Evolutionary conservation across 345 rosid species (phyloP), one percentile per base, ranked within the genome.

Genomic region (Capsella bursapastoris): DNA sequence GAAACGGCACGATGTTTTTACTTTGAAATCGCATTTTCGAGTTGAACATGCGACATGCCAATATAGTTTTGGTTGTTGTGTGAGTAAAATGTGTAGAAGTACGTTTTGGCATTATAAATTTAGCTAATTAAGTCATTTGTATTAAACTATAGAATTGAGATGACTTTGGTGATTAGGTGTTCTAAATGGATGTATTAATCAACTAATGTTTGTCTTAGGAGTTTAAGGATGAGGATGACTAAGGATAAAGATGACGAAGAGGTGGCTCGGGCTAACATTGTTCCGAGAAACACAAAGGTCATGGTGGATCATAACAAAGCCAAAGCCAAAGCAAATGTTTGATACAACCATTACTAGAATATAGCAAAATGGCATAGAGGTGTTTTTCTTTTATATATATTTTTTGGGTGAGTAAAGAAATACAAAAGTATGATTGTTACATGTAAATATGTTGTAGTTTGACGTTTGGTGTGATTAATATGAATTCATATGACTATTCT

Each of bases 131-230:
- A 22, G 3, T 41, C 13, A 61, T 18, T 61, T 47, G 13, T 6
- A 7, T 34, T 4, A 12, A 55, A 55, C 11, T 28, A 28, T 13
- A 13, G 8, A 34, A 6, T 6, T 34, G 37, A 34, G 37, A 8
- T 34, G 37, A 34, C 37, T 6, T 4, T 60, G 18, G 15, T 41
- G 12, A 7, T 40, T 3, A 13, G 8, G 34, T 18, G 53, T 14
- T 7, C 48, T 40, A 6, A 38, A 60, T 25, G 12, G 15, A 22
- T 40, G 10, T 3, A 31, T 13, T 43, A 27, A 62, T 62, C 7
- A 28, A 62, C 12, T 43, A 27, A 62, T 27, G 51, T 8, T 22
- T 62, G 51, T 43, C 25, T 62, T 64, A 64, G 69, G 57, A 64
- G 44, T 64, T 47, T 5, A 18, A 64, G 15, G 43, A 47, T 47